Evolutionary conservation across 306 rosid genomes (phyloP), one percentile per base, ranked within the genome.

Genomic region (Begonia loranthoides): DNA sequence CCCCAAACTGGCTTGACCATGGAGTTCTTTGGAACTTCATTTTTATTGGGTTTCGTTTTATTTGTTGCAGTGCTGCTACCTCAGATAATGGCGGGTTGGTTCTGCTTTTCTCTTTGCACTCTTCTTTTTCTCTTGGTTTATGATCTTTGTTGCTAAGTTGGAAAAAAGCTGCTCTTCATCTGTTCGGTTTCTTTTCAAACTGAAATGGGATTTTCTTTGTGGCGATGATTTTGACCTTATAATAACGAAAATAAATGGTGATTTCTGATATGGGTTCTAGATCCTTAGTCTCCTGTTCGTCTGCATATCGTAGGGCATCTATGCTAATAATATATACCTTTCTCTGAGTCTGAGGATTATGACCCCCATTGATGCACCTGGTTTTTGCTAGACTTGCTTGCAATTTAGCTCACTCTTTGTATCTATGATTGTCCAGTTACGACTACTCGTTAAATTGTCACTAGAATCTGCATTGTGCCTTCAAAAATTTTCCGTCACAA

Each of bases 21-120:
- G 97, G 71, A 14, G 45, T 52, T 63, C 53, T 56, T 4, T 56
- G 54, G 60, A 21, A 48, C 46, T 28, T 55, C 57, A 19, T 72
- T 66, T 56, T 71, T 82, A 46, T 59, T 84, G 58, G 81, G 79
- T 51, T 57, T 72, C 51, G 51, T 85, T 48, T 50, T 63, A 47
- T 70, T 90, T 68, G 66, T 87, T 46, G 89, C 74, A 69, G 61
- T 69, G 77, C 78, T 76, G 52, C 72, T 80, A 51, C 86, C 79
- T 62, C 39, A 54, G 17, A 63, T 59, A 66, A 76, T 76, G 75
- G 92, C 99, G 54, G 99, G 95, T 90, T 52, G 61, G 92, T 66
- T 62, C 8, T 52, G 59, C 14, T 3, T 13, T 41, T 17, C 46
- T 14, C 68, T 28, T 3, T 28, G n/a, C 3, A 28, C 36, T 28